These are phyloP conservation scores for Coemansia sp. DNA, from an alignment of 192 early-diverging fungal genomes.

Conservation along the genomic window DNA sequence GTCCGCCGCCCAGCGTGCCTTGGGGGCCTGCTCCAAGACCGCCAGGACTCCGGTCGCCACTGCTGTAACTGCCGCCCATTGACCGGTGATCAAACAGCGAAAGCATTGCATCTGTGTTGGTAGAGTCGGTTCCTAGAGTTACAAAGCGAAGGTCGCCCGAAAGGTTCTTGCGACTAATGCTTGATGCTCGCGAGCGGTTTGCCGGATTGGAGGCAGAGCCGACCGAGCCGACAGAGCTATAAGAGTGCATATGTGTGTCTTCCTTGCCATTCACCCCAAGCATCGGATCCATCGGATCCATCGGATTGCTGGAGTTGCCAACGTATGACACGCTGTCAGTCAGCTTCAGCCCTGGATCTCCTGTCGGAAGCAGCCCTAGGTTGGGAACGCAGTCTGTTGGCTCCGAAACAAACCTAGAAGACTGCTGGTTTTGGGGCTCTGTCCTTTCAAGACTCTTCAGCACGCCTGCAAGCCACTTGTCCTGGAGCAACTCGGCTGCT, in stretches of 20 bases:
- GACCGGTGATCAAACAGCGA: conserved; percentile 29
- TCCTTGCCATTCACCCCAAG: background rate
- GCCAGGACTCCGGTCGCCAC: conserved; percentile 6
- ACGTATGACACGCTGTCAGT: background rate
- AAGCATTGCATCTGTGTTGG: conserved; percentile 31
- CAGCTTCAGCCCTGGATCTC: background rate
- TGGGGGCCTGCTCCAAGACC: background rate
- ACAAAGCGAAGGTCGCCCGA: conserved; percentile 45
- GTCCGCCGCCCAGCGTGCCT: conserved; percentile 5
- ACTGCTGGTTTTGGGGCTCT: conserved; percentile 8
- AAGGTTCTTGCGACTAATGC: conserved; percentile 32
- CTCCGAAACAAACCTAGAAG: conserved; percentile 16
- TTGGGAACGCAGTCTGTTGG: conserved; percentile 18
- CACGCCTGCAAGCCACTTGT: conserved; percentile 69
- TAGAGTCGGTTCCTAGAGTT: conserved; percentile 5
- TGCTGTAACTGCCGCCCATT: conserved; percentile 13
- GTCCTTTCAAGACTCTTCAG: conserved; percentile 29
- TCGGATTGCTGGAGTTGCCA: background rate
- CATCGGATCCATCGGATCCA: background rate
- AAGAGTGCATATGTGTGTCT: conserved; percentile 13
- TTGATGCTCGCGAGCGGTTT: conserved; percentile 40
- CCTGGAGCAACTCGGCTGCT: conserved; percentile 70
- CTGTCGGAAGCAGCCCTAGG: conserved; percentile 2
- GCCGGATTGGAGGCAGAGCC: conserved; percentile 18
- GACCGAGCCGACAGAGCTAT: conserved; percentile 25